A percentile compares a stretch with the other conserved stretches of the same genome.
Evolutionary conservation across 192 early-diverging fungal genomes (phyloP).

Genomic region (Dissophora ornata): DNA sequence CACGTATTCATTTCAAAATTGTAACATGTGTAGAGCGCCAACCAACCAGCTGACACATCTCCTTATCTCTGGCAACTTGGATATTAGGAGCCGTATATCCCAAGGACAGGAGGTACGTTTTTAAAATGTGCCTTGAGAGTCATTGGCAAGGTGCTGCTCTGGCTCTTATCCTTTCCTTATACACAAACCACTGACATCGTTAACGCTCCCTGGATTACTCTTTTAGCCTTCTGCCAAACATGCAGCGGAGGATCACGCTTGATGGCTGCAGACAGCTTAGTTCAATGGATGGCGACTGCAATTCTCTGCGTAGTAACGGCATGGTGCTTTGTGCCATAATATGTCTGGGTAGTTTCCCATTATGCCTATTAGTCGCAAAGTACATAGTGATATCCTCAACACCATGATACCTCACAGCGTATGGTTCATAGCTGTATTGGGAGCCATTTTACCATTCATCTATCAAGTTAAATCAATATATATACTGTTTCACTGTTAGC

Average conservation of each 20-base stretch:
- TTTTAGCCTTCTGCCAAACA: not conserved
- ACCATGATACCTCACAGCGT: no score
- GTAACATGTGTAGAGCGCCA: no score
- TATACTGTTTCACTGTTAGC: no score
- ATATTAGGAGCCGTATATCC: constrained; percentile 33
- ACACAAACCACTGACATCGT: no score
- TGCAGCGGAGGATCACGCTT: not conserved
- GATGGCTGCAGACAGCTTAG: not conserved
- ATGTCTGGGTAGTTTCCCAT: not conserved
- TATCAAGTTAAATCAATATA: no score
- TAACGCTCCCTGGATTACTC: not conserved
- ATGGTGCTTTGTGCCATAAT: not conserved
- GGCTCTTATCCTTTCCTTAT: no score
- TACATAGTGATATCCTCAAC: no score
- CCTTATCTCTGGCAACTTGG: not conserved
- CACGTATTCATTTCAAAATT: not conserved
- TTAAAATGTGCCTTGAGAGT: not conserved
- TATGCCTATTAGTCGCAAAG: no score
- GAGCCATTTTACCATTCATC: no score
- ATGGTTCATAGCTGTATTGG: no score
- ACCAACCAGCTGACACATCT: no score
- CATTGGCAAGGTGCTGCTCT: no score
- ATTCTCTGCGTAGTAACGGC: not conserved
- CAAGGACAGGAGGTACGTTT: constrained; percentile 31
- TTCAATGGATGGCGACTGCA: not conserved